These are phyloP conservation scores for Aegilops tauschii DNA, from an alignment of 176 grass and related monocot species.

Conservation along the genomic window DNA sequence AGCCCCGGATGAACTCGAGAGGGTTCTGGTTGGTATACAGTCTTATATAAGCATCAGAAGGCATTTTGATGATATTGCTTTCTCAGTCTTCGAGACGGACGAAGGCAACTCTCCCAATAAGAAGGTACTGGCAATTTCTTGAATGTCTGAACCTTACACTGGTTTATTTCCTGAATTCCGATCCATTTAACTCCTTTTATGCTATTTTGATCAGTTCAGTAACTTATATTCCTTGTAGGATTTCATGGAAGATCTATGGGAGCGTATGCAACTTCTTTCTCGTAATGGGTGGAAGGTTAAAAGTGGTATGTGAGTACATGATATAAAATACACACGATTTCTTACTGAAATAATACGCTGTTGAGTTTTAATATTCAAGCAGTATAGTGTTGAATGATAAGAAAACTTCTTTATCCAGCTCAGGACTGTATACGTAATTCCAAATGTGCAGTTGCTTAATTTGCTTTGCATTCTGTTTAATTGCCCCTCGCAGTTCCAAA, in stretches of 20 bases:
- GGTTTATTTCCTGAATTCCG: constrained; percentile 29
- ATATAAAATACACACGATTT: constrained; percentile 7
- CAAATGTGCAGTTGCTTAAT: not conserved
- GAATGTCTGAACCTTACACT: not conserved
- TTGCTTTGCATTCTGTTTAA: constrained; percentile 21
- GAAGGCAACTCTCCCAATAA: constrained; percentile 67
- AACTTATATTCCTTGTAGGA: constrained; percentile 53
- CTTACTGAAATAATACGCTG: constrained; percentile 2
- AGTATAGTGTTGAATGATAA: constrained; percentile 6
- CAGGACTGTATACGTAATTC: constrained; percentile 11
- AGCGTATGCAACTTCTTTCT: constrained; percentile 79
- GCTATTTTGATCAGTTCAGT: constrained; percentile 12
- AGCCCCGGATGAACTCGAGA: constrained; percentile 91
- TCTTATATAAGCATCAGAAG: constrained; percentile 88
- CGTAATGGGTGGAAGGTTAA: constrained; percentile 86
- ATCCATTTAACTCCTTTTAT: not conserved
- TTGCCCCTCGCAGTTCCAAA: constrained; percentile 69
- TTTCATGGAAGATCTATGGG: constrained; percentile 98
- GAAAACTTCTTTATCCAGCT: constrained; percentile 13
- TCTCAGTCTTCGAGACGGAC: constrained; percentile 80
- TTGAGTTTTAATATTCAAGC: not conserved
- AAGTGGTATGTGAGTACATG: constrained; percentile 77
- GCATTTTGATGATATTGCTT: constrained; percentile 73
- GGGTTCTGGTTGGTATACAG: constrained; percentile 79
- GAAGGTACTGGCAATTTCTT: constrained; percentile 59